Conservation (phyloP, 108 stramenopile genomes). For the Stephanodiscus triporus region DNA sequence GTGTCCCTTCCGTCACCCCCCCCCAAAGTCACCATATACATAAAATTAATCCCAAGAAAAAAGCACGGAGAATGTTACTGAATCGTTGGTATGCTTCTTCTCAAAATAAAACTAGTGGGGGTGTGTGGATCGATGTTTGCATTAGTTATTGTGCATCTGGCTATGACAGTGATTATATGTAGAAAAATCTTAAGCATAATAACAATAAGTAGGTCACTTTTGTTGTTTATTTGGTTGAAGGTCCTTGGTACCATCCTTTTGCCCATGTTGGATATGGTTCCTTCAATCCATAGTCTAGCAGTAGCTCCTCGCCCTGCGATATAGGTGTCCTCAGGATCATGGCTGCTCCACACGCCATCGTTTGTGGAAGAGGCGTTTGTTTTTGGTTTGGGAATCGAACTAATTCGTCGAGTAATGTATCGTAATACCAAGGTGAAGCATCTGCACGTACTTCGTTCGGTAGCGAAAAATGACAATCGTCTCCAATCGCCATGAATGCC, state of each 20-base stretch:
- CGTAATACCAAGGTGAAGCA: conserved; percentile 56
- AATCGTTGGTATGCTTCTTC: too few relatives aligned
- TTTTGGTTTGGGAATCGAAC: conserved; percentile 17
- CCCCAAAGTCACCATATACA: not conserved
- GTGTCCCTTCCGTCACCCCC: too few relatives aligned
- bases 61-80: too few relatives aligned
- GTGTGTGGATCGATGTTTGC: too few relatives aligned
- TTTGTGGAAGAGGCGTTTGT: conserved; percentile 1
- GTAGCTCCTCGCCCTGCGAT: conserved; percentile 39
- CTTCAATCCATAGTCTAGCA: conserved; percentile 47
- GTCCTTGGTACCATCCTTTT: not conserved
- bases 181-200: too few relatives aligned
- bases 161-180: too few relatives aligned
- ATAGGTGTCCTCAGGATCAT: conserved; percentile 25
- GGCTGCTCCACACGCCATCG: conserved; percentile 42
- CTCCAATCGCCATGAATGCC: conserved; percentile 5
- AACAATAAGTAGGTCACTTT: too few relatives aligned
- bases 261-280: conserved; percentile 37
- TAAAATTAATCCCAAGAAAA: too few relatives aligned
- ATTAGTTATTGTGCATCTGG: too few relatives aligned
- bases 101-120: too few relatives aligned
- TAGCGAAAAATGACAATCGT: not conserved
- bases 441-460: conserved; percentile 49
- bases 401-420: conserved; percentile 13
- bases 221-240: too few relatives aligned